Conservation (phyloP, 129 eudicot genomes). For the Erigeron canadensis region DNA sequence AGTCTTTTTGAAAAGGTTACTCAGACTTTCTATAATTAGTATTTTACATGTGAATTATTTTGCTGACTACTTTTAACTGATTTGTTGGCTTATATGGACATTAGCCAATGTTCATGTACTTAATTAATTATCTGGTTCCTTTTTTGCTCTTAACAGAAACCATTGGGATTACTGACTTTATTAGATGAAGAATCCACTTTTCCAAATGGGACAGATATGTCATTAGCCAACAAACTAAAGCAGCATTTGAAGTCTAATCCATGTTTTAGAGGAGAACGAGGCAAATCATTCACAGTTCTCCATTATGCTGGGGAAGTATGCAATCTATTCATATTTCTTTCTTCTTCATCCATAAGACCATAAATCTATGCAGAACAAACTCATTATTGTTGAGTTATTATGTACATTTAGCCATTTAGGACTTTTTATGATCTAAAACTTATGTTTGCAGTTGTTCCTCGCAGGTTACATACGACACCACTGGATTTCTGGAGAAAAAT, state of each 20-base stretch:
- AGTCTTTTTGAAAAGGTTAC: conserved; percentile 82
- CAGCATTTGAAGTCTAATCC: conserved; percentile 62
- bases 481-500: conserved; percentile 78
- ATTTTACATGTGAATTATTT: neutral
- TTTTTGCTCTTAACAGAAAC: conserved; percentile 57
- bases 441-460: conserved; percentile 24
- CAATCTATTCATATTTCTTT: neutral
- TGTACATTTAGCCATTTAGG: neutral
- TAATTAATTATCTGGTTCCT: neutral
- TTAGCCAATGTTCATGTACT: neutral
- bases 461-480: conserved; percentile 70
- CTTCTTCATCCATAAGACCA: conserved; percentile 21
- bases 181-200: conserved; percentile 90
- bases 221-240: conserved; percentile 78
- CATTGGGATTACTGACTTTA: conserved; percentile 72
- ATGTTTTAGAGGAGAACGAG: conserved; percentile 81
- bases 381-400: neutral
- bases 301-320: conserved; percentile 97
- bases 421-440: neutral
- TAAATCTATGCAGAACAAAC: neutral
- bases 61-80: neutral
- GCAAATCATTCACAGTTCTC: conserved; percentile 64
- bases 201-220: conserved; percentile 78
- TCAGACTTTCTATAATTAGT: neutral
- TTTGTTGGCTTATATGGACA: conserved; percentile 10